phyloP scores from a whole-genome alignment of 2,329 filamentous ascomycete genomes.

The Microsporum audouinii region DNA sequence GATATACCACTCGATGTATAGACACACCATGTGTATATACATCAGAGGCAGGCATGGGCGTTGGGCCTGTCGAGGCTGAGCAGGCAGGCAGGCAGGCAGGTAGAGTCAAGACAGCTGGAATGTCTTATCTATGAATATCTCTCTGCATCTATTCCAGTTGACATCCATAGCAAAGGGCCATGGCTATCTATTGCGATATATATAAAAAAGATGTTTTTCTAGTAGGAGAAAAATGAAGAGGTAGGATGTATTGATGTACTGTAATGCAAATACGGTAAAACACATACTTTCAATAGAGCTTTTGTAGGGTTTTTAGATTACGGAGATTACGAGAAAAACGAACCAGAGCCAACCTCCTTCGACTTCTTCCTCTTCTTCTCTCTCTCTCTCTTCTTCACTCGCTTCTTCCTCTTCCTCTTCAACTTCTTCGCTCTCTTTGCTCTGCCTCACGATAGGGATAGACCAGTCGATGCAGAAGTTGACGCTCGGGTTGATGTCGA shows the following conservation, averaged over 20 bases:
- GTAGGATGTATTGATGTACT: neutral
- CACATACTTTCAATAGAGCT: neutral
- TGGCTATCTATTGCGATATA: neutral
- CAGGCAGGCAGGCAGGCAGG: neutral
- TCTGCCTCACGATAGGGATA: neutral
- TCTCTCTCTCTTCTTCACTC: slow-evolving; percentile 5
- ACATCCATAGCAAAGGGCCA: no score
- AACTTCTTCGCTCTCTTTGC: neutral
- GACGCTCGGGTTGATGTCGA: neutral
- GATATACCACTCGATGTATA: neutral
- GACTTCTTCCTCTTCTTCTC: neutral
- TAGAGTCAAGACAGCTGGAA: neutral
- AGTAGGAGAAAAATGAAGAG: neutral
- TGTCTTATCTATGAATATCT: neutral
- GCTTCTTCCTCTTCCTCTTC: slow-evolving; percentile 1
- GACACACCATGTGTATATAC: no score
- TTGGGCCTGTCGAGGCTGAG: neutral
- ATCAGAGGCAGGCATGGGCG: no score
- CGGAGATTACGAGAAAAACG: neutral
- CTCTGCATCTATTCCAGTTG: neutral
- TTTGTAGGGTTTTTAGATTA: neutral
- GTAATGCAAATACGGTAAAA: neutral
- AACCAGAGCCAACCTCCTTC: neutral
- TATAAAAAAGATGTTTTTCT: neutral
- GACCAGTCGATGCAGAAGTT: neutral